Conservation (phyloP, 441 rosid genomes). For the Aquilaria agallochum region DNA sequence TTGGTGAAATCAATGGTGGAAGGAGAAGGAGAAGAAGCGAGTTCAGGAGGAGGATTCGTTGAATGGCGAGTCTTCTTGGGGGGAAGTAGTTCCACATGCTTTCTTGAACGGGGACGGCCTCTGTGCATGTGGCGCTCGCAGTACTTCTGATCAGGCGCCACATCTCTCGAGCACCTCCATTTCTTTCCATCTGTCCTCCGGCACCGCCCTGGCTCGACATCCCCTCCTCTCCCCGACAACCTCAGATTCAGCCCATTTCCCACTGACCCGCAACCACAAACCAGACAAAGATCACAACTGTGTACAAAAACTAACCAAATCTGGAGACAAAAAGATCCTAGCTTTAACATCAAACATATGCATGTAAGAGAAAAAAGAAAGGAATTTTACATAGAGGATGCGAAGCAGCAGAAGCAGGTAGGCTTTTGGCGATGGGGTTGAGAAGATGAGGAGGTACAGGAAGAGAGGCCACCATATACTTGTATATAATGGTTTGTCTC, state of each 20-base stretch:
- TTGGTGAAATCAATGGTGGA: conserved; percentile 7
- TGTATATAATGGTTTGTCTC: conserved; percentile 67
- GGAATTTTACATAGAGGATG: conserved; percentile 14
- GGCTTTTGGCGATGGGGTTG: conserved; percentile 12
- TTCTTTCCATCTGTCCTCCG: conserved; percentile 67
- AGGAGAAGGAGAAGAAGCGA: conserved; percentile 3
- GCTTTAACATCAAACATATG: background rate
- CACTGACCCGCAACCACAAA: conserved; percentile 11
- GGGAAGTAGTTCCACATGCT: conserved; percentile 63
- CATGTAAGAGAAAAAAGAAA: background rate
- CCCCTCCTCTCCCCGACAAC: conserved; percentile 31
- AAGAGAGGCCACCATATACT: conserved; percentile 57
- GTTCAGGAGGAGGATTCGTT: conserved; percentile 3
- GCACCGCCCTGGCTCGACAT: conserved; percentile 58
- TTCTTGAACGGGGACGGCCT: conserved; percentile 82
- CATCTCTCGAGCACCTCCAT: conserved; percentile 67
- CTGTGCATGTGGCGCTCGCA: conserved; percentile 62
- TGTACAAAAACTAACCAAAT: background rate
- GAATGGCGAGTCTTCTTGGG: conserved; percentile 28
- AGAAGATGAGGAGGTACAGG: conserved; percentile 59
- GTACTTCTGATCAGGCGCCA: conserved; percentile 51
- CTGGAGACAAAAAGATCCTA: background rate
- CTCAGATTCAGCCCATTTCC: conserved; percentile 21
- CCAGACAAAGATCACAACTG: background rate
- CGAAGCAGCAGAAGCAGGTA: conserved; percentile 16